Base-by-base conservation (phyloP, 108 stramenopile species). In the Cyclotella distinguenda region DNA sequence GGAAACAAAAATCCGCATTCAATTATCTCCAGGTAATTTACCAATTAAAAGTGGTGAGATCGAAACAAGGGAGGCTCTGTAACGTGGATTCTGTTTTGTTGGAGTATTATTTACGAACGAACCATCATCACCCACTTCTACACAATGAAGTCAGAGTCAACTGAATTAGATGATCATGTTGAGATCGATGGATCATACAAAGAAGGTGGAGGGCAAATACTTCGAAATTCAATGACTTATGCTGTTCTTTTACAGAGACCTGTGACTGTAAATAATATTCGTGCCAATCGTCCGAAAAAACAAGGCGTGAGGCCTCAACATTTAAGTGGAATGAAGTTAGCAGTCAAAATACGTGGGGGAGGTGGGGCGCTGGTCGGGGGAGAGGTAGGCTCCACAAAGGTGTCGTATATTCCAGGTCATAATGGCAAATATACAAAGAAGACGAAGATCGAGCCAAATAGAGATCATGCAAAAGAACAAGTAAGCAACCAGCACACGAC, bases 141-240 rank as follows among this genome's bases (percentile, higher is more conserved):
- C n/a, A 40, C 55, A 57, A 9, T n/a, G 16, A 49, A 9, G 13
- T 22, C 23, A 2, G 23, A 26, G 21, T 2, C 22, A 16, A 22
- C 18, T 3, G 26, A 23, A 10, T 8, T 38, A 16, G 23, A 42
- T 42, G 59, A 46, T 38, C 25, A 42, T 12, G 21, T 74, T 11
- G 23, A 27, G 22, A 70, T 87, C 36, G 84, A 88, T 70, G 87
- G 87, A 35, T 82, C 81, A 0, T 19, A 70, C 21, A 82, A 81
- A n/a, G 87, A 88, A 73, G 87, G 87, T 31, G 87, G 87, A 28
- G 87, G 87, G 10, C 87, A 88, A 55, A 72, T 88, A 31, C 60
- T 85, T 21, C 82, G 87, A 12, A 88, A 88, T 48, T 66, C 84
- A 8, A 70, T 79, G 38, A 53, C 82, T 2, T 88, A 77, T 42